Conservation (phyloP, 129 eudicot genomes). For the Chrysanthemum seticuspe region DNA sequence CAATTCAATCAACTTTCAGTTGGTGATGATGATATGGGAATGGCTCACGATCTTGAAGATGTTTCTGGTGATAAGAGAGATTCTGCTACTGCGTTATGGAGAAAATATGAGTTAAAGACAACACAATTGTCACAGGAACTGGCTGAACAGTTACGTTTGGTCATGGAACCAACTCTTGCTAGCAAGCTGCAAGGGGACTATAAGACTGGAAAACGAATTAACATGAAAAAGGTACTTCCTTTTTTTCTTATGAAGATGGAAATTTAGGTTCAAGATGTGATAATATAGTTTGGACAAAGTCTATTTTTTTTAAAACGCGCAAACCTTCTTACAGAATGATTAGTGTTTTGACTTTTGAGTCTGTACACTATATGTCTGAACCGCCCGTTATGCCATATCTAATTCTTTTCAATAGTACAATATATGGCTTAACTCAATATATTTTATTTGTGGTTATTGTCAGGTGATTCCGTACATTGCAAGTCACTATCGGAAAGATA, state of each 20-base stretch:
- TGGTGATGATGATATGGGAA: constrained; percentile 47
- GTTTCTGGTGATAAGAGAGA: constrained; percentile 44
- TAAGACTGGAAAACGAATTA: constrained; percentile 91
- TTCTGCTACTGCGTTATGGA: constrained; percentile 71
- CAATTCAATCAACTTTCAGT: constrained; percentile 40
- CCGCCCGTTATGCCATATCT: neutral
- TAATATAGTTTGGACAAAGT: neutral
- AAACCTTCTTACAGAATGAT: neutral
- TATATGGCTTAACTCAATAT: neutral
- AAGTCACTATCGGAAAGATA: constrained; percentile 88
- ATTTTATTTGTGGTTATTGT: constrained; percentile 10
- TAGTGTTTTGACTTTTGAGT: too few relatives aligned
- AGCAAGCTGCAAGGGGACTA: constrained; percentile 98
- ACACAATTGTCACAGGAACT: constrained; percentile 90
- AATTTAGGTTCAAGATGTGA: neutral
- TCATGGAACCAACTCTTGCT: constrained; percentile 99
- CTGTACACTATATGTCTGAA: too few relatives aligned
- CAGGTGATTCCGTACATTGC: constrained; percentile 95
- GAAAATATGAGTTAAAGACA: constrained; percentile 72
- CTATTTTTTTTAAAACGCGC: neutral
- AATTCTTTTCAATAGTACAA: neutral
- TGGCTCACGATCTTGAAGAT: constrained; percentile 42
- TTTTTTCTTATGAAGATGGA: neutral
- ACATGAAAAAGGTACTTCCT: constrained; percentile 80
- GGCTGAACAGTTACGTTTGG: constrained; percentile 90